Evolutionary conservation across 1,284 basidiomycete genomes (phyloP), one percentile per base, ranked within the genome.

Genomic region (Marasmius oreades): DNA sequence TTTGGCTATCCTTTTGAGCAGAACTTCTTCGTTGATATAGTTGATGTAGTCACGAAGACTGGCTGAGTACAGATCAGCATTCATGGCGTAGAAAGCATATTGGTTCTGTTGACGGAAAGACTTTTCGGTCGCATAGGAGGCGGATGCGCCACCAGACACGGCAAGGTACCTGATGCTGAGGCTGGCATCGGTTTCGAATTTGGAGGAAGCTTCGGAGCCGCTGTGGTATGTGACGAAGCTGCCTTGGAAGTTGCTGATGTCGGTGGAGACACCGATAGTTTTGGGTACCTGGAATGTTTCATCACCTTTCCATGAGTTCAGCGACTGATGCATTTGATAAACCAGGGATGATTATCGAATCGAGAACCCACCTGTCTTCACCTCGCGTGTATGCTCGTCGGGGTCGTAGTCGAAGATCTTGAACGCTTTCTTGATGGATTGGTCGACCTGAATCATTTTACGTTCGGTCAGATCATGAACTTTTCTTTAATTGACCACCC

Each of bases 31-130:
- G 34, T 57, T 57, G 52, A 57, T 42, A 20, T 46, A 24, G 36
- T 54, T 44, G 24, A 37, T 14, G 31, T 54, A 57, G 52, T 57
- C 51, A 14, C 43, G 28, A 8, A 57, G 45, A 22, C 20, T 37
- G 26, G 56, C 56, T 23, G 22, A 24, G 45, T 54, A 57, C 18
- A 50, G 20, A 34, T 53, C 36, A n/a, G 52, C 45, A 26, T 57
- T 57, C 42, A 55, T 37, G 5, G 36, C 11, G 37, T 43, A 55
- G 31, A 58, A 51, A 11, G 56, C 56, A 45, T 44, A 26, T 23
- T 53, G 52, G 23, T 42, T 45, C 52, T 53, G 37, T n/a, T 22
- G 42, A 16, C 37, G 42, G 18, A 53, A 20, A 5, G 52, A 44
- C 37, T 44, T 53, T n/a, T 42, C n/a, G 7, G 24, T 45, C 24